Evolutionary conservation across 2,329 filamentous ascomycete genomes (phyloP), one percentile per base, ranked within the genome.

Genomic region (Nigrospora osmanthi): DNA sequence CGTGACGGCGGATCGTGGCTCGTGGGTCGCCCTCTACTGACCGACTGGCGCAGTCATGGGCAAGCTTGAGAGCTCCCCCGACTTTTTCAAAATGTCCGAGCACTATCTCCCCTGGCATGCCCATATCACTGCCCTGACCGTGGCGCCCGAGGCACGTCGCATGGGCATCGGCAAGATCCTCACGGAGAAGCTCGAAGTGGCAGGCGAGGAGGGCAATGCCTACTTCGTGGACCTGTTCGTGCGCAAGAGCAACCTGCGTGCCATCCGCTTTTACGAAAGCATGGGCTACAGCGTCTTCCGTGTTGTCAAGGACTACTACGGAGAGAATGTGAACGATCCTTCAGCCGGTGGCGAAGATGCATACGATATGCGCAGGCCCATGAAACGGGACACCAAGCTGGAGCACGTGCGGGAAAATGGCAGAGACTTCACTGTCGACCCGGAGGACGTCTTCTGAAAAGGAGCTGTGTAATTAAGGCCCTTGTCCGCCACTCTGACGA

Each of bases 51-150:
- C 53, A 95, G 90, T 98, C 62, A 95, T 98, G 80, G 93, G 91
- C 61, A 98, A 98, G 71, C 79, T 95, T 49, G 91, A 97, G 71
- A 83, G 89, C 52, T 94, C 89, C 44, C 85, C 87, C 14, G 73
- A 87, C 38, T 81, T 82, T 43, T 79, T 86, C 62, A 76, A 80
- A 48, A 81, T 81, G 58, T 93, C 88, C 41, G 76, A 84, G 58
- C 89, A 96, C 69, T 95, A 94, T 69, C 84, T 95, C n/a, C 91
- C 91, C n/a, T 97, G 89, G 88, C 93, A 98, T 69, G 91, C 89
- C 16, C 93, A 98, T 67, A 95, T 98, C 61, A 98, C 93, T 5
- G 93, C 91, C 33, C 75, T 98, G 42, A 97, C 93, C 0, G 88
- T 98, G 16, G 85, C 91, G 1, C 93, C 93, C 0, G 81, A 85